Conservation (phyloP, 1,284 basidiomycete species). For the Ustilago loliicola region DNA sequence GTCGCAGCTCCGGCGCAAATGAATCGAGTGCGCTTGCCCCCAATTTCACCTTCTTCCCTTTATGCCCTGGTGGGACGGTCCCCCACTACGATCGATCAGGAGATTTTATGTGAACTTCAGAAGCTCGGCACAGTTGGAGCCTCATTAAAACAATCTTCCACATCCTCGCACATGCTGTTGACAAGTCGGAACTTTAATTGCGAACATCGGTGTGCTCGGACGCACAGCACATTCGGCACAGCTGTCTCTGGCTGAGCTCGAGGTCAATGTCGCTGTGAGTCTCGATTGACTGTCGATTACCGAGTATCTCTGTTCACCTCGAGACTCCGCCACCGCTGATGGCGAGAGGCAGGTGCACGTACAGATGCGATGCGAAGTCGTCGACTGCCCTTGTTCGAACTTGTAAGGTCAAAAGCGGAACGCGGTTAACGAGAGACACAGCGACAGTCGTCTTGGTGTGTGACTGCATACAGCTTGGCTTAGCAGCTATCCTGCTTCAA, state of each 20-base stretch:
- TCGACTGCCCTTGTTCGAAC: background rate
- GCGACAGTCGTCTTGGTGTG: background rate
- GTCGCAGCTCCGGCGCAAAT: too few relatives aligned
- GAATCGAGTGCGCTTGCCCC: too few relatives aligned
- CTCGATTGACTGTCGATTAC: background rate
- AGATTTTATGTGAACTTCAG: background rate
- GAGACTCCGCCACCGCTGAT: background rate
- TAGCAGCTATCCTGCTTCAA: too few relatives aligned
- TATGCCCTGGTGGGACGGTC: too few relatives aligned
- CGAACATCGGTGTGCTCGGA: background rate
- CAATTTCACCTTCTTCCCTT: too few relatives aligned
- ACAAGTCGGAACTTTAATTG: background rate
- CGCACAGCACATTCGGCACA: background rate
- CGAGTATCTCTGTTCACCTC: background rate
- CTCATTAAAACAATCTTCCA: background rate
- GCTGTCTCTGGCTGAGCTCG: background rate
- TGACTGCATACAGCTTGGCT: background rate
- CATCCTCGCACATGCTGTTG: background rate
- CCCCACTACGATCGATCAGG: background rate
- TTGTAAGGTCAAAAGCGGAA: background rate
- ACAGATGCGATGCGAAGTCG: background rate
- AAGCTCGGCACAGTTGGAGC: too few relatives aligned
- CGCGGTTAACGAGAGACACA: background rate
- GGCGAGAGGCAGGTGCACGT: background rate
- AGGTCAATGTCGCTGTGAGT: background rate